Evolutionary conservation across 2,329 filamentous ascomycete species (phyloP).

Genomic region (Pseudogymnoascus sp.): DNA sequence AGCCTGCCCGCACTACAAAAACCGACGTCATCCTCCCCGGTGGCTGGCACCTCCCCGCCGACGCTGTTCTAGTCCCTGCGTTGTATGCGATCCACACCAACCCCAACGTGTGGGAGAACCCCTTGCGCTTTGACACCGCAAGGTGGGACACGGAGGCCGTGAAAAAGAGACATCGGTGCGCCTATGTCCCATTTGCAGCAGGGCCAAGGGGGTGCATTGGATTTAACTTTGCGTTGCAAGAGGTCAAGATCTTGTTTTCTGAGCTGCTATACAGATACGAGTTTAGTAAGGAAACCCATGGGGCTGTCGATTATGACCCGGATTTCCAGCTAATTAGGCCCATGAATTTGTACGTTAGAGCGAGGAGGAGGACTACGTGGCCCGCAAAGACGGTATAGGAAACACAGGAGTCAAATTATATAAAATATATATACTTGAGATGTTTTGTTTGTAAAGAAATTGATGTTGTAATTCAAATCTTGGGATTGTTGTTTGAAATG

Average conservation of each 20-base stretch:
- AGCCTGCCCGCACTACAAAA: constrained; percentile 49
- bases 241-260: not conserved
- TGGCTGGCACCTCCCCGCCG: constrained; percentile 46
- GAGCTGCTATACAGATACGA: not conserved
- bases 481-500: not conserved
- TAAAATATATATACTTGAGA: not conserved
- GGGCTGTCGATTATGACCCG: not conserved
- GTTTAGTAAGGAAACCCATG: not conserved
- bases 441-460: not conserved
- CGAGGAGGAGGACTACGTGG: not conserved
- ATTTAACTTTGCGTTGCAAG: not conserved
- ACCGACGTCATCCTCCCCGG: constrained; percentile 49
- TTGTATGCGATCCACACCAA: not conserved
- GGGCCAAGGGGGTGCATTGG: constrained; percentile 53
- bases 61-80: constrained; percentile 20
- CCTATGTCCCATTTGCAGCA: constrained; percentile 51
- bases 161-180: constrained; percentile 41
- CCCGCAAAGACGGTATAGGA: not conserved
- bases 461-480: not conserved
- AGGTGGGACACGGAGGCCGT: constrained; percentile 48
- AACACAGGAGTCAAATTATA: not conserved
- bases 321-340: not conserved
- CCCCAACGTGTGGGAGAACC: not conserved
- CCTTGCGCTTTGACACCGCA: constrained; percentile 45
- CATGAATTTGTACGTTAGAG: not conserved